Evolutionary conservation across 2,329 filamentous ascomycete genomes (phyloP).

Genomic region (Calonectria hongkongensis): DNA sequence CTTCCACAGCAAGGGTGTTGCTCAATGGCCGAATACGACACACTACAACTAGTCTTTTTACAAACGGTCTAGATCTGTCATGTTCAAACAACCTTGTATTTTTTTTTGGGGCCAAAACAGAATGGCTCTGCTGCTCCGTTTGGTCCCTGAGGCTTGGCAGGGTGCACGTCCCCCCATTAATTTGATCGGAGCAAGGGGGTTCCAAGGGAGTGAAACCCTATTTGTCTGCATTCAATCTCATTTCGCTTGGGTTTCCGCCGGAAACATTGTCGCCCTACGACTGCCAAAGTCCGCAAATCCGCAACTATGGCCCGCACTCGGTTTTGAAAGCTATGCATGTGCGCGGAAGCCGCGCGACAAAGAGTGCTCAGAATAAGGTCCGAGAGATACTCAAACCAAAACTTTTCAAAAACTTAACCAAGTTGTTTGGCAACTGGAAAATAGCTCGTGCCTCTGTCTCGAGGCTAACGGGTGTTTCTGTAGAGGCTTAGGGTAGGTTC

Average conservation of each 20-base stretch:
- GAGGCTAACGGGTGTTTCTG: no score
- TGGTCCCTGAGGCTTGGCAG: neutral
- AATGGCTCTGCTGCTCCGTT: neutral
- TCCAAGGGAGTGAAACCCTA: neutral
- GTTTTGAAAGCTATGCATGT: neutral
- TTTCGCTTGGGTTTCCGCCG: neutral
- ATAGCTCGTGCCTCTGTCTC: neutral
- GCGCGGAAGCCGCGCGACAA: neutral
- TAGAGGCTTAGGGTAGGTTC: neutral
- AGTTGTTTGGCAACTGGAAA: neutral
- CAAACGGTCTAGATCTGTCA: neutral
- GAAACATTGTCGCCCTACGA: neutral
- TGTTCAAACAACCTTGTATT: neutral
- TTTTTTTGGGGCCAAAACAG: neutral
- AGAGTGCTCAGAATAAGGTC: neutral
- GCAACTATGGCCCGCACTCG: neutral
- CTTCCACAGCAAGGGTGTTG: neutral
- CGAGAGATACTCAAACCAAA: neutral
- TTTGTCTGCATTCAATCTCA: conserved; percentile 12
- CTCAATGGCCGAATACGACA: neutral
- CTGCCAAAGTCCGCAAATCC: neutral
- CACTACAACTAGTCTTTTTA: neutral
- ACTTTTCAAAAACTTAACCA: no score
- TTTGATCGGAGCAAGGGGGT: neutral
- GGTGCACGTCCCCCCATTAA: neutral